Percentiles rank a stretch among this genome's conserved stretches.
These are phyloP conservation scores for Flaveria trinervia DNA, from an alignment of 129 eudicot species.

Conservation along the genomic window DNA sequence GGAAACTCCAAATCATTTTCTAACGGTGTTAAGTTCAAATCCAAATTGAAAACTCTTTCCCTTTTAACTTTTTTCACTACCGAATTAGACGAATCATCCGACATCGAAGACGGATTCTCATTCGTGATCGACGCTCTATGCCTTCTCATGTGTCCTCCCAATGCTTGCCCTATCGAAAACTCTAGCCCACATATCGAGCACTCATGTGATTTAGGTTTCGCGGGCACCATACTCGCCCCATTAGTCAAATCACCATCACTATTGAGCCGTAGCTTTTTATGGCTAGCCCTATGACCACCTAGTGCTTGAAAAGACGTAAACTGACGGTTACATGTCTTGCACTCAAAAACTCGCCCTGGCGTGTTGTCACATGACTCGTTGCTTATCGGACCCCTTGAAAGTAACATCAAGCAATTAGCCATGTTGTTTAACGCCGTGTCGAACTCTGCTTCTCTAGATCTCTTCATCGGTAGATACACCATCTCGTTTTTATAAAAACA, in stretches of 20 bases:
- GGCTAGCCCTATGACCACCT: slow-evolving; percentile 97
- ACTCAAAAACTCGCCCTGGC: slow-evolving; percentile 61
- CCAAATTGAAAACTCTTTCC: slow-evolving; percentile 53
- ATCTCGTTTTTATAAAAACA: not conserved
- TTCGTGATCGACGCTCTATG: slow-evolving; percentile 43
- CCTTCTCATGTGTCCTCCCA: slow-evolving; percentile 94
- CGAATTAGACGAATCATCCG: slow-evolving; percentile 24
- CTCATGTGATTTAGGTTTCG: slow-evolving; percentile 72
- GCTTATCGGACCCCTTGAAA: slow-evolving; percentile 39
- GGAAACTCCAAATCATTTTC: slow-evolving; percentile 64
- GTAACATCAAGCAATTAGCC: slow-evolving; percentile 73
- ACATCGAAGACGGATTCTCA: slow-evolving; percentile 22
- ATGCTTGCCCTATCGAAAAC: slow-evolving; percentile 84
- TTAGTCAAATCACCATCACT: slow-evolving; percentile 29
- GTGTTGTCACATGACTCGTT: slow-evolving; percentile 18
- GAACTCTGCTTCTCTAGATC: slow-evolving; percentile 50
- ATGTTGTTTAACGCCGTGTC: slow-evolving; percentile 47
- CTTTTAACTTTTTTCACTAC: slow-evolving; percentile 49
- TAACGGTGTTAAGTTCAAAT: slow-evolving; percentile 76
- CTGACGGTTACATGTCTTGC: slow-evolving; percentile 82
- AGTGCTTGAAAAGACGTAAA: slow-evolving; percentile 86
- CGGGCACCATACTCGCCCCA: slow-evolving; percentile 21
- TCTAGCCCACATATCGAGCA: slow-evolving; percentile 83
- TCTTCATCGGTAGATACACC: slow-evolving; percentile 52
- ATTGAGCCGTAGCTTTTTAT: slow-evolving; percentile 65